Base-by-base conservation (phyloP, 192 early-diverging fungal genomes). In the Coemansia sp. region DNA sequence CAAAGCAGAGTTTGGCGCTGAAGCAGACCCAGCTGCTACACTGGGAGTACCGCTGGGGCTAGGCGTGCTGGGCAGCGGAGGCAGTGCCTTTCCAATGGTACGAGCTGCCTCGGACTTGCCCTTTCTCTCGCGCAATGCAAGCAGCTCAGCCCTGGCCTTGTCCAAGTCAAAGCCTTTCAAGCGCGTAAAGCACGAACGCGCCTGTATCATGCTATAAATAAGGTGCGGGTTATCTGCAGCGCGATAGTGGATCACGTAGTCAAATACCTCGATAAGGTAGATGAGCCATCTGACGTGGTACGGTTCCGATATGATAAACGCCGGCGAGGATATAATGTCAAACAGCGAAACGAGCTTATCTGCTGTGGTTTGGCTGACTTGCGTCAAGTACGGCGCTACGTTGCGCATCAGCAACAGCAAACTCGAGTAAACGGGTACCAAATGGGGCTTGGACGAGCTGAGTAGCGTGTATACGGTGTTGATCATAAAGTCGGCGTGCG, bases 191-290 rank as follows among this genome's bases (percentile, higher is more conserved):
- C 87, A 90, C 16, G 85, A 72, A 42, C 91, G 90, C 58, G 90
- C 82, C 50, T 91, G 86, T 26, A 95, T 86, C 67, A 97, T 84
- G 28, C 90, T 88, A 76, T 95, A 95, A 28, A 95, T 85, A 17
- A 97, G 62, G 28, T 89, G 88, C 6, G 89, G 84, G 68, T 97
- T 97, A 43, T 92, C 94, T 76, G 60, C 68, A 47, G 88, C 87
- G 47, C 95, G 95, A 75, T 95, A 95, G 68, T 95, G 93, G 11
- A 95, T 82, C 35, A 95, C 84, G 57, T 90, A 91, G 70, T 95
- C 91, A 68, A 95, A 89, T 6, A 89, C 85, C 67, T 96, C 94
- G 6, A 96, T 70, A 28, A 95, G 65, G 66, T 91, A 93, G 11
- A 88, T 90, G 14, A 92, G 79, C 35, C 89, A 84, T 33, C 85